Base-by-base conservation (phyloP, 1,139 yeast genomes). In the Arxiozyma slooffiae region DNA sequence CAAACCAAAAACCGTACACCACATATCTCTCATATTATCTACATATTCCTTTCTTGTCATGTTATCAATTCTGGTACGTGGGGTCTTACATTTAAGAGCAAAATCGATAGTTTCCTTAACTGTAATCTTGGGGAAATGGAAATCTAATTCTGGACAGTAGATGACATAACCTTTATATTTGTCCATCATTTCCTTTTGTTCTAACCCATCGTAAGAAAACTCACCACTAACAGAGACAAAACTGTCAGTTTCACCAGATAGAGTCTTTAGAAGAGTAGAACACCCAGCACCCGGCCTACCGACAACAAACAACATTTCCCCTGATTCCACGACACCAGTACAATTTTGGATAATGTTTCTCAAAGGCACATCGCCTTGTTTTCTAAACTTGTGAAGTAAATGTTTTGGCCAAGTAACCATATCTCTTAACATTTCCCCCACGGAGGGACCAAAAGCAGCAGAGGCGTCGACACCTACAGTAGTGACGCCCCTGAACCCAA, bases 201-300 rank as follows among this genome's bases (percentile, higher is more conserved):
- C 60, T 44, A 77, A 63, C 43, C 82, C 81, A 61, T 79, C 82
- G 59, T 77, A 80, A 17, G 69, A 64, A 44, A 79, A 64, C 20
- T 74, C 74, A 58, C 77, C 76, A 42, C 63, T 64, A n/a, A 72
- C 72, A 30, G 65, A 67, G 38, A 67, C 67, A 55, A 73, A 71
- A 47, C 70, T 71, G 38, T 67, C 67, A 24, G 70, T 71, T 56
- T 76, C 79, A 55, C 83, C 84, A 49, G 82, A 74, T 46, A 79
- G 57, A 44, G 81, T 68, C 59, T 78, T 77, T 59, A 81, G 68
- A 38, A 80, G 70, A 16, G 84, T 74, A 5, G 84, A 73, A 62
- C 85, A 80, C 50, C 85, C 85, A 20, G 85, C 78, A 53, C 85
- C 86, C 7, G 85, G 85, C 57, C 82, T 73, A 48, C 85, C 86